Conservation (phyloP, 2,329 filamentous ascomycete species). For the Ophiosphaerella narmari region DNA sequence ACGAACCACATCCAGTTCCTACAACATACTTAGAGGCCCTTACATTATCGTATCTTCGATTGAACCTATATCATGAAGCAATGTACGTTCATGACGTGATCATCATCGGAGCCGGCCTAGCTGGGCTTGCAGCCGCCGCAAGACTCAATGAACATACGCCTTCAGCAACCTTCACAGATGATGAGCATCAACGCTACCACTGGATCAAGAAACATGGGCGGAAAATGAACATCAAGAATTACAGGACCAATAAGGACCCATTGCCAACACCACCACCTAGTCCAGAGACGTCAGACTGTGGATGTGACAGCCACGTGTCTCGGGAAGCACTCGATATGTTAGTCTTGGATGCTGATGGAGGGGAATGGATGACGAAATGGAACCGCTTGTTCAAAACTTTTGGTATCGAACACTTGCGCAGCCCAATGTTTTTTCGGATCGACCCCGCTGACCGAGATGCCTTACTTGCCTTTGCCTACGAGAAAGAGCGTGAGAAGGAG, state of each 20-base stretch:
- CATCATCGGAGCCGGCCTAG: slow-evolving; percentile 75
- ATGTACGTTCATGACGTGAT: slow-evolving; percentile 64
- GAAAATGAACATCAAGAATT: slow-evolving; percentile 62
- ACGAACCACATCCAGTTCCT: no score
- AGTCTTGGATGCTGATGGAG: slow-evolving; percentile 68
- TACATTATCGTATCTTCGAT: no score
- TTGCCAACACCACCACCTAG: slow-evolving; percentile 29
- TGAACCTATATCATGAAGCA: neutral
- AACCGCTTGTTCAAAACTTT: slow-evolving; percentile 69
- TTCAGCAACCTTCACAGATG: slow-evolving; percentile 80
- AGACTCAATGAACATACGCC: slow-evolving; percentile 73
- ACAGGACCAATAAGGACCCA: slow-evolving; percentile 48
- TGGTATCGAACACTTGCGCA: slow-evolving; percentile 72
- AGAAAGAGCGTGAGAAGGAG: slow-evolving; percentile 64
- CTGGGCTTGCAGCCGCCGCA: slow-evolving; percentile 73
- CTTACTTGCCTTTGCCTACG: slow-evolving; percentile 70
- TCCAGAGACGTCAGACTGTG: slow-evolving; percentile 23
- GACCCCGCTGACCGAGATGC: slow-evolving; percentile 77
- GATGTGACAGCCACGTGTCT: slow-evolving; percentile 9
- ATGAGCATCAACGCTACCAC: slow-evolving; percentile 80
- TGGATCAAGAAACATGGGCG: slow-evolving; percentile 71
- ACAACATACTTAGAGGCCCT: no score
- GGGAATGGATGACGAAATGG: slow-evolving; percentile 73
- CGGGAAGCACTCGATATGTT: slow-evolving; percentile 43
- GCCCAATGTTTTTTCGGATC: slow-evolving; percentile 82